These are phyloP conservation scores for Claviceps cyperi DNA, from an alignment of 2,329 filamentous ascomycete genomes.

Conservation along the genomic window DNA sequence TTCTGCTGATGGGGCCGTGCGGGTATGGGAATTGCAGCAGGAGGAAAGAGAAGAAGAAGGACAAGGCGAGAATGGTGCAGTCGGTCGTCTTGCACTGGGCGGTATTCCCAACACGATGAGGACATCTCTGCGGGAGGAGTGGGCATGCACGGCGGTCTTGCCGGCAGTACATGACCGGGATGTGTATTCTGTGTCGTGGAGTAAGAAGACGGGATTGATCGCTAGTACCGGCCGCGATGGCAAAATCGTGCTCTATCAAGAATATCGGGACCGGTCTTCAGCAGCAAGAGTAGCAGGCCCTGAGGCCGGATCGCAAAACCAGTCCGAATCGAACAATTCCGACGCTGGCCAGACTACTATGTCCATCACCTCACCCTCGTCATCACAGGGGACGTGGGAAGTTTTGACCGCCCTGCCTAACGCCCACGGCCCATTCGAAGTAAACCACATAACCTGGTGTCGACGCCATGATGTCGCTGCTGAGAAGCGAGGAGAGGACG, in stretches of 20 bases:
- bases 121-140: slow-evolving; percentile 62
- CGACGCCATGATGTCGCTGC: slow-evolving; percentile 53
- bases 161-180: slow-evolving; percentile 65
- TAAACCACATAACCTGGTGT: slow-evolving; percentile 88
- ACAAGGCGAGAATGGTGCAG: slow-evolving; percentile 12
- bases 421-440: slow-evolving; percentile 82
- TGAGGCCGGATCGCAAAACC: too few relatives aligned
- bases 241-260: slow-evolving; percentile 62
- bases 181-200: slow-evolving; percentile 79
- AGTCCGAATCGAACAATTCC: not conserved
- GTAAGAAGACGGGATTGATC: slow-evolving; percentile 56
- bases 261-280: slow-evolving; percentile 22
- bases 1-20: slow-evolving; percentile 68
- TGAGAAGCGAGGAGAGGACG: slow-evolving; percentile 46
- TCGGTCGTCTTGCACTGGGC: slow-evolving; percentile 29
- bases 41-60: slow-evolving; percentile 33
- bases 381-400: slow-evolving; percentile 40
- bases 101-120: slow-evolving; percentile 85
- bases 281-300: too few relatives aligned
- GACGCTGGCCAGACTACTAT: slow-evolving; percentile 4
- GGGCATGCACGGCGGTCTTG: slow-evolving; percentile 63
- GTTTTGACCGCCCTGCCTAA: slow-evolving; percentile 54
- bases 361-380: slow-evolving; percentile 20
- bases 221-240: slow-evolving; percentile 88
- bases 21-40: slow-evolving; percentile 60